Conservation (phyloP, 805 yeast species). For the Pichia gijzeniarum region DNA sequence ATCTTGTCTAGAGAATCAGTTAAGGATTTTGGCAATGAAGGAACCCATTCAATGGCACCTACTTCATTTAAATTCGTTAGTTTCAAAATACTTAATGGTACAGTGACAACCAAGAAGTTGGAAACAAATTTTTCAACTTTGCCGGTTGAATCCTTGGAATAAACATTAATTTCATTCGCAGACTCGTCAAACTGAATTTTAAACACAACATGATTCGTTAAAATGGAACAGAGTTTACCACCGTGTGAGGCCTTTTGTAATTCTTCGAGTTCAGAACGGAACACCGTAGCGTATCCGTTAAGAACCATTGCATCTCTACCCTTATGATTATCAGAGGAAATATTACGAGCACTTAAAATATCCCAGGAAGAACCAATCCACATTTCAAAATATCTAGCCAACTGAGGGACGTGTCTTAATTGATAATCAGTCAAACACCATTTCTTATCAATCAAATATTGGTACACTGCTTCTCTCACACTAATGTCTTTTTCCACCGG, state of each 20-base stretch:
- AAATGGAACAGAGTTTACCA: constrained; percentile 12
- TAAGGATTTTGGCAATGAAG: constrained; percentile 31
- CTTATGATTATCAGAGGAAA: constrained; percentile 39
- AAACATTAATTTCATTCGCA: constrained; percentile 19
- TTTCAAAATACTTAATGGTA: constrained; percentile 44
- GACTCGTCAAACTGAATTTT: constrained; percentile 20
- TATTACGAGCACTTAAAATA: constrained; percentile 51
- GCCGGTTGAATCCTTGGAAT: constrained; percentile 11
- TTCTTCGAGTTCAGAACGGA: constrained; percentile 27
- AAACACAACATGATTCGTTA: constrained; percentile 21
- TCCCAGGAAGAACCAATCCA: constrained; percentile 78
- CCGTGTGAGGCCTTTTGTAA: constrained; percentile 12
- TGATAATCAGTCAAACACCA: constrained; percentile 45
- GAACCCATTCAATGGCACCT: constrained; percentile 29
- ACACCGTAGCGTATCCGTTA: constrained; percentile 46
- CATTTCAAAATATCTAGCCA: constrained; percentile 51
- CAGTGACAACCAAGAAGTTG: constrained; percentile 42
- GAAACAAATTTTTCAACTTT: constrained; percentile 17
- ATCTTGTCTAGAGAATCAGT: constrained; percentile 25
- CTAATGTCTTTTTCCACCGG: constrained; percentile 45
- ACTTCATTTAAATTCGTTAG: constrained; percentile 23
- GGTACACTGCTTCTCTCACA: constrained; percentile 42
- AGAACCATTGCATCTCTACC: constrained; percentile 70
- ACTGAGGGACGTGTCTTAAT: constrained; percentile 41
- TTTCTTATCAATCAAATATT: constrained; percentile 41